Conservation (phyloP, 2,329 filamentous ascomycete species). For the Dactylellina haptotyla region DNA sequence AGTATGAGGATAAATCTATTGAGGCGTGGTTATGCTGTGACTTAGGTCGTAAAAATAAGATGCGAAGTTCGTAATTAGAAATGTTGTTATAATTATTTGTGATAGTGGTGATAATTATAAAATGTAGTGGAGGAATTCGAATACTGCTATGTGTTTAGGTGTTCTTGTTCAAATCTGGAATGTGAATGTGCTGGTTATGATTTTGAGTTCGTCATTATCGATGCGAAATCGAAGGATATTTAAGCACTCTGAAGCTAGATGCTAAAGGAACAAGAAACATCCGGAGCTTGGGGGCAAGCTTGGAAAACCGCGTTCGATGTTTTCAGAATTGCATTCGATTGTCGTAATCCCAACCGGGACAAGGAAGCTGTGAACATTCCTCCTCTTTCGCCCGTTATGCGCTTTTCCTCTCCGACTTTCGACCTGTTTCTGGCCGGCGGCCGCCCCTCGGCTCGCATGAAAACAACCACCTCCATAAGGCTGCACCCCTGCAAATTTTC, state of each 20-base stretch:
- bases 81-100: no score
- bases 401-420: slow-evolving; percentile 14
- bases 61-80: background rate
- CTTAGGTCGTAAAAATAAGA: no score
- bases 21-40: no score
- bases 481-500: no score
- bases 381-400: slow-evolving; percentile 13
- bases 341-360: slow-evolving; percentile 32
- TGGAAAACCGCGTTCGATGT: slow-evolving; percentile 19
- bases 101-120: no score
- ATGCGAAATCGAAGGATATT: slow-evolving; percentile 9
- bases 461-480: slow-evolving; percentile 13
- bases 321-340: slow-evolving; percentile 23
- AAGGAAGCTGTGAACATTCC: slow-evolving; percentile 36
- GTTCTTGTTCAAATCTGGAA: background rate
- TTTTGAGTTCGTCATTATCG: background rate
- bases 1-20: no score
- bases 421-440: background rate
- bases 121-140: no score
- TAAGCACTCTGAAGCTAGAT: slow-evolving; percentile 1
- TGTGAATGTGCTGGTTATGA: background rate
- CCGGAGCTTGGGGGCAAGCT: background rate
- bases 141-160: background rate
- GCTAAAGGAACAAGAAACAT: background rate
- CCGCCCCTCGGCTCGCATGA: background rate